Percentiles rank a stretch among this genome's conserved stretches.
These are phyloP conservation scores for Gillenia trifoliata DNA, from an alignment of 306 rosid genomes.

Conservation along the genomic window DNA sequence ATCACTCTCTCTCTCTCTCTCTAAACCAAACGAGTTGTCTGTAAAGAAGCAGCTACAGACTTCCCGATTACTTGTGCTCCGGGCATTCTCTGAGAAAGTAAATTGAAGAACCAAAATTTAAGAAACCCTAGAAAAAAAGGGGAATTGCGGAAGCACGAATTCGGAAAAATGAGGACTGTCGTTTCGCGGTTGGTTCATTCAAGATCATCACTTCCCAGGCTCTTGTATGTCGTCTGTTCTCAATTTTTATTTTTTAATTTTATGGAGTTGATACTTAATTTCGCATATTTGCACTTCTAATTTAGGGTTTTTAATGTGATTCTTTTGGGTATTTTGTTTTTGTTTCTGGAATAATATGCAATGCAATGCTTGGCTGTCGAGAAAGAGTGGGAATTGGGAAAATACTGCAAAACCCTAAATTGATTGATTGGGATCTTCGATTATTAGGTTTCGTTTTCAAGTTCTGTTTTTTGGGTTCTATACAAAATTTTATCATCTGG, in stretches of 20 bases:
- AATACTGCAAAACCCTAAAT: background rate
- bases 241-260: background rate
- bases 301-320: background rate
- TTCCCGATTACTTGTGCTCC: background rate
- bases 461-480: background rate
- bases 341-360: background rate
- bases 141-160: background rate
- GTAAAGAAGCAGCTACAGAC: slow-evolving; percentile 5
- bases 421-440: background rate
- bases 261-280: background rate
- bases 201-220: slow-evolving; percentile 44
- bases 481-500: background rate
- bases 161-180: slow-evolving; percentile 50
- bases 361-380: slow-evolving; percentile 3
- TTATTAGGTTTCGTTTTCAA: background rate
- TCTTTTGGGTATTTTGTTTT: background rate
- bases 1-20: background rate
- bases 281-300: background rate
- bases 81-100: background rate
- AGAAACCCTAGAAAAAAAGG: background rate
- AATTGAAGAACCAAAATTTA: background rate
- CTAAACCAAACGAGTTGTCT: background rate
- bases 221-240: slow-evolving; percentile 27
- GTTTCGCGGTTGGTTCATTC: slow-evolving; percentile 69
- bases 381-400: slow-evolving; percentile 12